Conservation (phyloP, 805 yeast species). For the Hagleromyces aurorensis region DNA sequence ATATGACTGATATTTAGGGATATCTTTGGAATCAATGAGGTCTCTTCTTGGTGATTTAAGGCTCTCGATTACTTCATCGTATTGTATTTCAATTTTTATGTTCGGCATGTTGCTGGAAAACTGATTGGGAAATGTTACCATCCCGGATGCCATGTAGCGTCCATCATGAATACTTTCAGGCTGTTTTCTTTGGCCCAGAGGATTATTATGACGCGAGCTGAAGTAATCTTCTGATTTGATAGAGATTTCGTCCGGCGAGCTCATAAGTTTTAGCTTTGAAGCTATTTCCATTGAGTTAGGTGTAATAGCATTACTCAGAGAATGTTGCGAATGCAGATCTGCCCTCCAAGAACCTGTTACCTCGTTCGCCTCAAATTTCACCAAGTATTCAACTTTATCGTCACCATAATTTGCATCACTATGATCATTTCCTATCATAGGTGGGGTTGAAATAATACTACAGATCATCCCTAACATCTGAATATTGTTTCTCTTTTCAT, state of each 20-base stretch:
- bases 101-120: conserved; percentile 14
- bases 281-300: conserved; percentile 3
- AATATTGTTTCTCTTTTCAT: conserved; percentile 55
- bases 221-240: conserved; percentile 24
- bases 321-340: conserved; percentile 15
- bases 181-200: conserved; percentile 1
- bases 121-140: conserved; percentile 5
- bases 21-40: conserved; percentile 21
- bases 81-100: conserved; percentile 20
- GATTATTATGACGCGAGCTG: conserved; percentile 10
- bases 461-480: conserved; percentile 90
- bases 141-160: conserved; percentile 2
- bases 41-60: conserved; percentile 13
- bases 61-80: conserved; percentile 24
- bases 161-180: conserved; percentile 8
- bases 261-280: conserved; percentile 2
- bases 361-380: conserved; percentile 14
- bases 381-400: conserved; percentile 14
- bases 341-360: conserved; percentile 4
- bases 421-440: conserved; percentile 1
- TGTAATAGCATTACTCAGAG: conserved; percentile 7
- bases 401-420: neutral
- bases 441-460: conserved; percentile 46
- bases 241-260: conserved; percentile 13
- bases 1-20: conserved; percentile 30